phyloP scores from a whole-genome alignment of 495 filamentous ascomycete species.

The Penicillium dipodomyicola region DNA sequence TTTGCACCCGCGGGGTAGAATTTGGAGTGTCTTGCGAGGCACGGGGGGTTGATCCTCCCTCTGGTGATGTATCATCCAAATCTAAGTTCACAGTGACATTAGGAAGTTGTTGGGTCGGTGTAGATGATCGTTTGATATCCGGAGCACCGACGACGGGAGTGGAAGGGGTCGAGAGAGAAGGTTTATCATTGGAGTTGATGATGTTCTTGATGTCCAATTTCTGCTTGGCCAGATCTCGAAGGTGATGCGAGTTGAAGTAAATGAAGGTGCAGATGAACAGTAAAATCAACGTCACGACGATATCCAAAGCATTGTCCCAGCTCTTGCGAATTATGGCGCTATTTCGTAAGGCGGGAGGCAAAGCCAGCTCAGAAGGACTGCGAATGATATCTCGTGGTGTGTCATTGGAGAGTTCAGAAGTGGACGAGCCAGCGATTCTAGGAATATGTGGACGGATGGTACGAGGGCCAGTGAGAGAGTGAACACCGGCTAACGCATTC shows the following conservation, averaged over 20 bases:
- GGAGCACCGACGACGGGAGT: constrained; percentile 38
- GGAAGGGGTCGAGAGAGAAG: constrained; percentile 43
- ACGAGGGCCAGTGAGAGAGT: constrained; percentile 45
- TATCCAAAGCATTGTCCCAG: constrained; percentile 52
- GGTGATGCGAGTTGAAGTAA: constrained; percentile 49
- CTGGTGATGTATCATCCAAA: constrained; percentile 23
- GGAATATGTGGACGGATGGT: constrained; percentile 36
- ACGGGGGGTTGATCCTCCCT: constrained; percentile 27
- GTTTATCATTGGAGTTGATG: constrained; percentile 45
- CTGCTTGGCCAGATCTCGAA: constrained; percentile 49
- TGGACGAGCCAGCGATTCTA: constrained; percentile 34
- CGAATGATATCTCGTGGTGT: constrained; percentile 41
- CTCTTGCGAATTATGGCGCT: constrained; percentile 56
- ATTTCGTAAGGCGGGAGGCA: constrained; percentile 45
- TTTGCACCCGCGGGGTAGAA: constrained; percentile 37
- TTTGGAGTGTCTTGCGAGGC: constrained; percentile 26
- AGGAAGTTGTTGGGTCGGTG: constrained; percentile 25
- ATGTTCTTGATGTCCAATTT: constrained; percentile 55
- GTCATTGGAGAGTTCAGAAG: constrained; percentile 37
- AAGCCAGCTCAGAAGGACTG: constrained; percentile 42
- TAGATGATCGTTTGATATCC: constrained; percentile 29
- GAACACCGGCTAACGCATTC: constrained; percentile 53
- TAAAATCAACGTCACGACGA: constrained; percentile 47
- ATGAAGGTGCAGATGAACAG: constrained; percentile 48
- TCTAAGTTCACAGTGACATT: constrained; percentile 39